These are phyloP conservation scores for Cryptosporidium bovis DNA, from an alignment of 169 alveolate genomes.

Conservation along the genomic window DNA sequence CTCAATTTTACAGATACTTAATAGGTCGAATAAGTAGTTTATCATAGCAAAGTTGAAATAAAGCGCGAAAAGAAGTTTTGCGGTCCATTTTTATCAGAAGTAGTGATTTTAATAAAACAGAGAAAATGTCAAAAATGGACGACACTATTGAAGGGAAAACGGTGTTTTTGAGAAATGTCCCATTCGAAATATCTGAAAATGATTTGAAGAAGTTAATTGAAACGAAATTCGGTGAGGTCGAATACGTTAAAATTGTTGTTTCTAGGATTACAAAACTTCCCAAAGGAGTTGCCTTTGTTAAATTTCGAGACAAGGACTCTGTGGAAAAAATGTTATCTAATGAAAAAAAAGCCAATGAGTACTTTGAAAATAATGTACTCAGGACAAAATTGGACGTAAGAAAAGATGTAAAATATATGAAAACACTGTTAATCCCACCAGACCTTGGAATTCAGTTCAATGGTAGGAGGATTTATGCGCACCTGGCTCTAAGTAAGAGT, in stretches of 20 bases:
- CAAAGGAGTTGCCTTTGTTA: constrained; percentile 71
- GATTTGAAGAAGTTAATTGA: constrained; percentile 28
- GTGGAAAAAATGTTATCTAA: constrained; percentile 25
- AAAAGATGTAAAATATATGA: neutral
- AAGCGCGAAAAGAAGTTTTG: neutral
- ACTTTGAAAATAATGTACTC: constrained; percentile 8
- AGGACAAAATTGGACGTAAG: neutral
- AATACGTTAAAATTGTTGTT: constrained; percentile 37
- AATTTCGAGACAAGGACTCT: constrained; percentile 29
- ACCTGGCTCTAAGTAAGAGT: constrained; percentile 28
- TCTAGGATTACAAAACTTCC: constrained; percentile 45
- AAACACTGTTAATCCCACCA: constrained; percentile 22
- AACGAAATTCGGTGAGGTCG: constrained; percentile 28
- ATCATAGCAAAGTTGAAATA: no score
- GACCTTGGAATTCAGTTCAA: constrained; percentile 57
- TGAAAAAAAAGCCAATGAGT: constrained; percentile 34
- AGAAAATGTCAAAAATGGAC: neutral
- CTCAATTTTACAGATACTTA: no score
- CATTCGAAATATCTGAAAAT: constrained; percentile 61
- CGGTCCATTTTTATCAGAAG: neutral
- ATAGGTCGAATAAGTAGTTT: no score
- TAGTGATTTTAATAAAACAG: neutral
- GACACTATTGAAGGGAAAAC: constrained; percentile 58
- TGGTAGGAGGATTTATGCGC: constrained; percentile 71
- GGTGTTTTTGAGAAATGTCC: constrained; percentile 61